Evolutionary conservation across 2,329 filamentous ascomycete genomes (phyloP).

Genomic region (Fonsecaea monophora): DNA sequence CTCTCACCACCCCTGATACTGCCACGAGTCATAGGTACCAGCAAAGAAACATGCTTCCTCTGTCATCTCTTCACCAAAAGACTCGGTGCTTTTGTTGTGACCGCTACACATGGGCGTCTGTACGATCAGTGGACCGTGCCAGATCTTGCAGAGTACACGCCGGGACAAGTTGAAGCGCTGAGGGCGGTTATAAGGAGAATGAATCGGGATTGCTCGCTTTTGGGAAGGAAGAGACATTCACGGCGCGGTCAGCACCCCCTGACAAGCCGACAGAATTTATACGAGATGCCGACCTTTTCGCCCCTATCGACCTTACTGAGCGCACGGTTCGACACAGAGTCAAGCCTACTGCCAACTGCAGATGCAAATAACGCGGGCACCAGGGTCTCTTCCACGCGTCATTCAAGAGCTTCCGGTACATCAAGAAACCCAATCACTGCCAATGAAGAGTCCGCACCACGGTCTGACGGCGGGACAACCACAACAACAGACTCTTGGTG

Average conservation of each 20-base stretch:
- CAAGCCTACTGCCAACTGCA: background rate
- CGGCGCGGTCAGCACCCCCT: background rate
- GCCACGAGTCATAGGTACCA: slow-evolving; percentile 37
- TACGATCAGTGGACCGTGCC: slow-evolving; percentile 41
- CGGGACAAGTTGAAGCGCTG: background rate
- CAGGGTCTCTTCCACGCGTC: background rate
- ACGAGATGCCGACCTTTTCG: background rate
- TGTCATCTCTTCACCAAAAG: slow-evolving; percentile 38
- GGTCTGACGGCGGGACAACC: background rate
- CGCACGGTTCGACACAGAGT: background rate
- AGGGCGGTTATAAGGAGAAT: background rate
- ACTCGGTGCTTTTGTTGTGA: slow-evolving; percentile 28
- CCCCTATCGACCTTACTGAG: background rate
- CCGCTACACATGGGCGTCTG: slow-evolving; percentile 39
- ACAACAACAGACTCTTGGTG: slow-evolving; percentile 1
- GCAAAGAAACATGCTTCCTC: slow-evolving; percentile 39
- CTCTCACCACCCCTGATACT: background rate
- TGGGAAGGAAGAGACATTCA: background rate
- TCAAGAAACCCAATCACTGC: background rate
- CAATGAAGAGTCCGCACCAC: background rate
- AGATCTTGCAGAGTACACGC: slow-evolving; percentile 28
- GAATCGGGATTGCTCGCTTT: slow-evolving; percentile 1
- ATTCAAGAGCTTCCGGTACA: background rate
- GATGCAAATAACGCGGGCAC: background rate
- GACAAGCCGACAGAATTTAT: background rate